These are phyloP conservation scores for Pueraria montana DNA, from an alignment of 306 rosid species.

Conservation along the genomic window DNA sequence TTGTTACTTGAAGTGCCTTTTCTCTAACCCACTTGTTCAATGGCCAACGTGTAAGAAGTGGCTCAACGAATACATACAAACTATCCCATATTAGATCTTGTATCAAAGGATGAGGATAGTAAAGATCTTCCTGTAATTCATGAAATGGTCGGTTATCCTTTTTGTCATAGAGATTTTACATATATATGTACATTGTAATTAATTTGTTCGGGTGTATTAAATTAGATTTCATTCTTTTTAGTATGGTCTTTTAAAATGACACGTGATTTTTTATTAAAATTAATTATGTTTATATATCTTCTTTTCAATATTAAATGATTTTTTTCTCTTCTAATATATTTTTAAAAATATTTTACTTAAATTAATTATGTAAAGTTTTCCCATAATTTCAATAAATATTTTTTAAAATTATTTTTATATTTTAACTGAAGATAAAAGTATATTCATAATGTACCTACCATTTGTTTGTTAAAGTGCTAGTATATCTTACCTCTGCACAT, in stretches of 20 bases:
- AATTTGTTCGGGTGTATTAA: no score
- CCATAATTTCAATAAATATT: neutral
- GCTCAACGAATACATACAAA: slow-evolving; percentile 59
- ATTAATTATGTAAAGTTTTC: neutral
- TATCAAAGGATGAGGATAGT: slow-evolving; percentile 61
- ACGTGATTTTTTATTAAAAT: no score
- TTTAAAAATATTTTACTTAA: neutral
- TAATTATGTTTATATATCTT: no score
- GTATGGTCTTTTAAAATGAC: no score
- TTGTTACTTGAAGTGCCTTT: slow-evolving; percentile 50
- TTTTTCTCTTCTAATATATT: neutral
- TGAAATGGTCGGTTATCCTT: neutral
- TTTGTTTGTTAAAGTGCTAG: neutral
- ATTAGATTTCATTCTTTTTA: no score
- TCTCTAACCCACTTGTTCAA: slow-evolving; percentile 61
- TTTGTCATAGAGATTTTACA: neutral
- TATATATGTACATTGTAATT: no score
- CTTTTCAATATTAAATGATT: no score
- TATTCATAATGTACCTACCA: neutral
- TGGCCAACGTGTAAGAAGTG: slow-evolving; percentile 74
- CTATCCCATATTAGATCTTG: slow-evolving; percentile 77
- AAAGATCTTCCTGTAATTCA: slow-evolving; percentile 63
- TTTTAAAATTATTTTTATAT: neutral
- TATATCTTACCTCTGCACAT: no score
- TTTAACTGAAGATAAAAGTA: neutral